phyloP scores from a whole-genome alignment of 257 asterid genomes.

The Fraxinus quadrangulata region DNA sequence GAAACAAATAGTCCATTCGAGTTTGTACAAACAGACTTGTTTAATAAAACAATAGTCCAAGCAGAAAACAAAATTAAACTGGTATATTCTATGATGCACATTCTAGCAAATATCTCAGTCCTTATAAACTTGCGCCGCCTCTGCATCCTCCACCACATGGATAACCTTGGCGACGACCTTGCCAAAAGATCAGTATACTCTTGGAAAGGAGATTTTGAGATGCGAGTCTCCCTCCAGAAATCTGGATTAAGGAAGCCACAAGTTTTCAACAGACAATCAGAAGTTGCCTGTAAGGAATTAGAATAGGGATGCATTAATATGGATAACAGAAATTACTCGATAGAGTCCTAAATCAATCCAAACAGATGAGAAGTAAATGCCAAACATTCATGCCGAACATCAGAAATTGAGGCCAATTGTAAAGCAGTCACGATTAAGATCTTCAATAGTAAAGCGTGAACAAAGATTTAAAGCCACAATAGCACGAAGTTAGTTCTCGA shows the following conservation, averaged over 20 bases:
- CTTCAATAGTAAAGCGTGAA: too few species aligned
- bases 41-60: not conserved
- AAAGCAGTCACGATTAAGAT: too few species aligned
- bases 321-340: not conserved
- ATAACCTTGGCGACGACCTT: conserved; percentile 42
- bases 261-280: conserved; percentile 69
- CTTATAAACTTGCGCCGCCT: conserved; percentile 20
- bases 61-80: not conserved
- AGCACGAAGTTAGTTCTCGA: too few species aligned
- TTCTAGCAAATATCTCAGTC: not conserved
- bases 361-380: too few species aligned
- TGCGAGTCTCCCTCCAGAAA: conserved; percentile 70
- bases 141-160: conserved; percentile 31
- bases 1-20: not conserved
- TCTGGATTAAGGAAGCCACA: conserved; percentile 83
- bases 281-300: conserved; percentile 51
- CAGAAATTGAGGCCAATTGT: too few species aligned
- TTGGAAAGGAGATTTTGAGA: conserved; percentile 56
- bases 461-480: too few species aligned
- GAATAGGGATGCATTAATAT: not conserved
- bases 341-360: too few species aligned
- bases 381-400: too few species aligned
- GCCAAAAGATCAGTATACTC: conserved; percentile 61
- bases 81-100: not conserved
- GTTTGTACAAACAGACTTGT: not conserved